Evolutionary conservation across 2,329 filamentous ascomycete species (phyloP).

Genomic region (Aspergillus neotritici): DNA sequence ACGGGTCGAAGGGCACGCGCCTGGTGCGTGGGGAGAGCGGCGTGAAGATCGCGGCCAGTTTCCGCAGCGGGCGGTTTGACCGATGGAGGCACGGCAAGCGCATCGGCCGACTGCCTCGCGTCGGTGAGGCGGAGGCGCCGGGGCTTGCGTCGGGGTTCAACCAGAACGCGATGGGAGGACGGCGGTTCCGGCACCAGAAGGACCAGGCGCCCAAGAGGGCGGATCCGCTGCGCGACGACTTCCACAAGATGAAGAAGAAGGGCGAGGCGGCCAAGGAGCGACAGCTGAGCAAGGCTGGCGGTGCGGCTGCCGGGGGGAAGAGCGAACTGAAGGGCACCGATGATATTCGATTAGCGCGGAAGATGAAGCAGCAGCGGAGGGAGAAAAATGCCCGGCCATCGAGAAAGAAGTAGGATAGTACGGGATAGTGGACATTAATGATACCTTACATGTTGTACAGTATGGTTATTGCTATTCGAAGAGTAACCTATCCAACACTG

Average conservation of each 20-base stretch:
- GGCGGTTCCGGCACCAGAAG: constrained; percentile 76
- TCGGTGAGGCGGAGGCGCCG: constrained; percentile 70
- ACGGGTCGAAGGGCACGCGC: constrained; percentile 70
- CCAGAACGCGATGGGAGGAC: constrained; percentile 38
- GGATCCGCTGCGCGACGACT: constrained; percentile 89
- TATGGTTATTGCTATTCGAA: no score
- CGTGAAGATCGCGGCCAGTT: constrained; percentile 90
- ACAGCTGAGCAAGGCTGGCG: constrained; percentile 24
- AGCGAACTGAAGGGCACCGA: constrained; percentile 75
- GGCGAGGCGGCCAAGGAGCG: constrained; percentile 79
- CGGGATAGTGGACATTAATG: not conserved
- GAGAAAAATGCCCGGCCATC: constrained; percentile 84
- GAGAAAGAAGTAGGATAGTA: constrained; percentile 49
- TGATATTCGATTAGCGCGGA: constrained; percentile 78
- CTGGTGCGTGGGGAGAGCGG: constrained; percentile 86
- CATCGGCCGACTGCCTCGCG: constrained; percentile 68
- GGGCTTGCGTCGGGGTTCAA: constrained; percentile 26
- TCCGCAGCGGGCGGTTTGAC: constrained; percentile 91
- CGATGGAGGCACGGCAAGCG: constrained; percentile 84
- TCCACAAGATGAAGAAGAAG: constrained; percentile 81
- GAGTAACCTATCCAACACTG: no score
- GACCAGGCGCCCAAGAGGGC: constrained; percentile 87
- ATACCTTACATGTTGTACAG: not conserved
- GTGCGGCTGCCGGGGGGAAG: constrained; percentile 57
- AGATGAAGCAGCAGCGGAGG: constrained; percentile 66